Conservation (phyloP, 2,329 filamentous ascomycete genomes). For the Diplodia mutila region DNA sequence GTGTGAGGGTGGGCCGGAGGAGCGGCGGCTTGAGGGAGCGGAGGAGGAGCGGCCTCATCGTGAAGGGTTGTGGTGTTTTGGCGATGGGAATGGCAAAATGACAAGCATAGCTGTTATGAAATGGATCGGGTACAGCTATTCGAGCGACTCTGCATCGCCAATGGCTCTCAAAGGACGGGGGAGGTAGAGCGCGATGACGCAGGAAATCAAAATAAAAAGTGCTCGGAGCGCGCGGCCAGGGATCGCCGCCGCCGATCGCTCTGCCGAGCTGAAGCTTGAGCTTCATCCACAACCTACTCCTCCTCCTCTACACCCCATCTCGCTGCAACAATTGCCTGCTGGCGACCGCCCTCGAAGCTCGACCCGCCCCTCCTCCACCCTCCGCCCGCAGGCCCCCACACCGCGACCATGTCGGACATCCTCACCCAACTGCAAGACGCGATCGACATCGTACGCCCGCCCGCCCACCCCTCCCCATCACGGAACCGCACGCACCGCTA, state of each 20-base stretch:
- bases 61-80: not conserved
- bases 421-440: constrained; percentile 85
- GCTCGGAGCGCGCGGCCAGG: not conserved
- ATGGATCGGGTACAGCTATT: not conserved
- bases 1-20: not conserved
- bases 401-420: constrained; percentile 67
- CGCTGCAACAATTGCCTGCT: not conserved
- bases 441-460: constrained; percentile 72
- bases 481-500: not conserved
- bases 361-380: no score
- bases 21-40: not conserved
- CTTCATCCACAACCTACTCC: not conserved
- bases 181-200: not conserved
- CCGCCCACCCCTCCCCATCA: not conserved
- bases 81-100: not conserved
- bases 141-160: not conserved
- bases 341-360: not conserved
- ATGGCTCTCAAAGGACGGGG: not conserved
- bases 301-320: not conserved
- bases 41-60: constrained; percentile 18
- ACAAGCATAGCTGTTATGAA: not conserved
- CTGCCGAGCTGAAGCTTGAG: constrained; percentile 18
- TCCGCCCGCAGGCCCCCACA: not conserved
- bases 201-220: not conserved
- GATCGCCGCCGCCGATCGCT: constrained; percentile 5